Conservation (phyloP, 2,329 filamentous ascomycete genomes). For the Phaeophleospora eucalypticola region DNA sequence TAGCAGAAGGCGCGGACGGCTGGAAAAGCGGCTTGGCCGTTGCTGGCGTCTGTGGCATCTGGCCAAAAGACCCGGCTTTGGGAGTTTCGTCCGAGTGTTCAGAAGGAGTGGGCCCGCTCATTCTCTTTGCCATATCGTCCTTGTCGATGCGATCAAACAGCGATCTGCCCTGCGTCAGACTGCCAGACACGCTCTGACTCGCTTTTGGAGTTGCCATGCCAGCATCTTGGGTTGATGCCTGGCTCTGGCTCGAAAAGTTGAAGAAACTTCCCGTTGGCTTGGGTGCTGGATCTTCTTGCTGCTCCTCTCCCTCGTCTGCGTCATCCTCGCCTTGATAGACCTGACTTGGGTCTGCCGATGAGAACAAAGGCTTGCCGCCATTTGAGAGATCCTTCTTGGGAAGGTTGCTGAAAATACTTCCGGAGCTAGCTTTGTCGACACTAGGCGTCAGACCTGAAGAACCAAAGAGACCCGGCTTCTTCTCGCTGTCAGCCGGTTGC, state of each 20-base stretch:
- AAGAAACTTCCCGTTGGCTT: constrained; percentile 5
- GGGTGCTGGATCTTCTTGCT: constrained; percentile 4
- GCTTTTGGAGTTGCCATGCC: constrained; percentile 27
- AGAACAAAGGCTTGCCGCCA: constrained; percentile 13
- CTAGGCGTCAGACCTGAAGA: constrained; percentile 3
- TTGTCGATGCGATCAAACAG: constrained; percentile 17
- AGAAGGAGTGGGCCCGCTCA: not conserved
- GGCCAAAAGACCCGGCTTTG: constrained; percentile 10
- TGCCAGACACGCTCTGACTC: constrained; percentile 19
- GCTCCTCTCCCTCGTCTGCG: constrained; percentile 2
- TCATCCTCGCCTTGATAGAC: constrained; percentile 15
- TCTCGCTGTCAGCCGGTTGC: constrained; percentile 5
- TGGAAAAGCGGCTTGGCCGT: constrained; percentile 13
- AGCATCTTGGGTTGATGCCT: constrained; percentile 21
- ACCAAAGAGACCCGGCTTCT: constrained; percentile 17
- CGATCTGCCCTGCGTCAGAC: constrained; percentile 13
- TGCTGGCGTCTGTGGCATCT: constrained; percentile 11
- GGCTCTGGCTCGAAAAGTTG: not conserved
- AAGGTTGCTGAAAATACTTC: constrained; percentile 17
- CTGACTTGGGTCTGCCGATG: constrained; percentile 17
- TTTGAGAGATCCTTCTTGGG: constrained; percentile 13
- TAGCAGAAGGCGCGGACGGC: constrained; percentile 4
- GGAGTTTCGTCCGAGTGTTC: constrained; percentile 8
- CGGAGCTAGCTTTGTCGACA: not conserved
- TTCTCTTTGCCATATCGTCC: constrained; percentile 1